These are phyloP conservation scores for Cryptococcus sp. DNA, from an alignment of 1,284 basidiomycete genomes.

Conservation along the genomic window DNA sequence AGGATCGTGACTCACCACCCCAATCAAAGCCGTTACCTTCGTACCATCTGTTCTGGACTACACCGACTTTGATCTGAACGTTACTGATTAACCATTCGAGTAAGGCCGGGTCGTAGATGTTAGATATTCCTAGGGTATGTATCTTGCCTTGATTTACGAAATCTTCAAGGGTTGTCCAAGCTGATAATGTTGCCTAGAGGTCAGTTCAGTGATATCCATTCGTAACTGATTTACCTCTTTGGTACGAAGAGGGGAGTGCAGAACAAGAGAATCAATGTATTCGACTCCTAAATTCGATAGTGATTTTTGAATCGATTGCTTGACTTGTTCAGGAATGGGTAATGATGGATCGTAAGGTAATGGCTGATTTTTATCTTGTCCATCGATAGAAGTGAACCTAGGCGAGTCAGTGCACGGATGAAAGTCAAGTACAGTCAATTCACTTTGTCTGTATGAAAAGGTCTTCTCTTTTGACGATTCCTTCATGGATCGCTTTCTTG, in stretches of 20 bases:
- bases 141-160: constrained; percentile 63
- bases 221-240: constrained; percentile 34
- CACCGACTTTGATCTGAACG: constrained; percentile 55
- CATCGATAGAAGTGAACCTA: constrained; percentile 66
- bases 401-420: background rate
- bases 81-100: constrained; percentile 54
- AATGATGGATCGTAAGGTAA: constrained; percentile 64
- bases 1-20: constrained; percentile 40
- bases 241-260: constrained; percentile 67
- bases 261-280: constrained; percentile 67
- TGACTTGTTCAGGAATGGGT: constrained; percentile 59
- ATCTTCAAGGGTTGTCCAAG: constrained; percentile 59
- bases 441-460: constrained; percentile 74
- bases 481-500: constrained; percentile 52
- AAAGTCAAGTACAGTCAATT: constrained; percentile 1
- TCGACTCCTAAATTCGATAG: constrained; percentile 62
- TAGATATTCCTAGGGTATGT: constrained; percentile 65
- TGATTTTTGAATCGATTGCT: constrained; percentile 60
- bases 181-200: constrained; percentile 56
- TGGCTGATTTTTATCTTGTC: constrained; percentile 64
- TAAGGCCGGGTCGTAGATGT: constrained; percentile 61
- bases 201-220: no score
- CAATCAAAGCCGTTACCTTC: constrained; percentile 72
- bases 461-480: constrained; percentile 58
- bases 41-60: constrained; percentile 78